Evolutionary conservation across 2,329 filamentous ascomycete species (phyloP).

Genomic region (Neofusicoccum cordaticola): DNA sequence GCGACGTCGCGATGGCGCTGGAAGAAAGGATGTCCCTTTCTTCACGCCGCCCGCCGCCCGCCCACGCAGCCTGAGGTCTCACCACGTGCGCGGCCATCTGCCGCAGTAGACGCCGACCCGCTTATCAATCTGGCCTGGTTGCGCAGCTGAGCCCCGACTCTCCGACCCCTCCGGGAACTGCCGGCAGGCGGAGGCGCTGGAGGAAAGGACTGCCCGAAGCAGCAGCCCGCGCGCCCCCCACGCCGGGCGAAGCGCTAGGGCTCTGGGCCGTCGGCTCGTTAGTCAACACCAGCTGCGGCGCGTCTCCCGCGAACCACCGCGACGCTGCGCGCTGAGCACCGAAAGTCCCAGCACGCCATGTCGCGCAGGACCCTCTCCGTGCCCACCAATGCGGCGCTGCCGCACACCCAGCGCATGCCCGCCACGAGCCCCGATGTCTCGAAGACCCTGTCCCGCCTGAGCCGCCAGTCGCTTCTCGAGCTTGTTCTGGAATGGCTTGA

Average conservation of each 20-base stretch:
- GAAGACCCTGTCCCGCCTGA: slow-evolving; percentile 67
- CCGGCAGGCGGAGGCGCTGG: background rate
- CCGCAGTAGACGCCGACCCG: slow-evolving; percentile 4
- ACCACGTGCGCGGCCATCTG: slow-evolving; percentile 2
- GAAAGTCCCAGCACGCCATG: slow-evolving; percentile 11
- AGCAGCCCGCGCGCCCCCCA: background rate
- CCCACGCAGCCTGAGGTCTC: background rate
- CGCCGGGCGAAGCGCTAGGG: background rate
- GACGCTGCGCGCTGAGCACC: slow-evolving; percentile 7
- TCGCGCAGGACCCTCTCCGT: slow-evolving; percentile 51
- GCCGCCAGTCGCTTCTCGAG: slow-evolving; percentile 67
- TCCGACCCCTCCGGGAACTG: background rate
- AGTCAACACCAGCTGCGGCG: slow-evolving; percentile 7
- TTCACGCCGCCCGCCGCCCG: background rate
- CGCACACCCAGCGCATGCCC: slow-evolving; percentile 67
- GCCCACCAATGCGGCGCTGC: slow-evolving; percentile 68
- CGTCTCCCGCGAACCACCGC: slow-evolving; percentile 11
- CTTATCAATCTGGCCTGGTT: background rate
- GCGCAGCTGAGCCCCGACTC: background rate
- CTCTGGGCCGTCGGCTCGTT: slow-evolving; percentile 1
- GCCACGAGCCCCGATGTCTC: slow-evolving; percentile 62
- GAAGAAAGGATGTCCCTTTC: background rate
- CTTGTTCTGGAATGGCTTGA: slow-evolving; percentile 77
- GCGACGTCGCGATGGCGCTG: background rate
- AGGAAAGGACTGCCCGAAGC: background rate